Evolutionary conservation across 805 yeast genomes (phyloP).

Genomic region (Candida golubevii): DNA sequence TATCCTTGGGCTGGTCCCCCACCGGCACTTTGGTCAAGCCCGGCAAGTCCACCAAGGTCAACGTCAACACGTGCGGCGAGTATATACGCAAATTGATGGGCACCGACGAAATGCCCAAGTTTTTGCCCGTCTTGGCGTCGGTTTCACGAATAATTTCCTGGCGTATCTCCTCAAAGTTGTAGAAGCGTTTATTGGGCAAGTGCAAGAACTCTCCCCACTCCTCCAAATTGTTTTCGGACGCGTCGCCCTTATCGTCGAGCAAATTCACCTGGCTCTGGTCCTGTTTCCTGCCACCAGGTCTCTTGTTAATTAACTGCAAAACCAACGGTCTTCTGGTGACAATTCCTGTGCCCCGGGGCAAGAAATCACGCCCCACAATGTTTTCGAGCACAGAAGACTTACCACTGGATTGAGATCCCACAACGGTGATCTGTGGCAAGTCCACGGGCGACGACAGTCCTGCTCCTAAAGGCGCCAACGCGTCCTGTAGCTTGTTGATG

Average conservation of each 20-base stretch:
- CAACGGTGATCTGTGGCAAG: slow-evolving; percentile 92
- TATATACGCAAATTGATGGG: slow-evolving; percentile 92
- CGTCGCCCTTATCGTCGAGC: slow-evolving; percentile 41
- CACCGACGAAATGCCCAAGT: slow-evolving; percentile 82
- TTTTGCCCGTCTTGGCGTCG: slow-evolving; percentile 73
- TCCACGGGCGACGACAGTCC: slow-evolving; percentile 88
- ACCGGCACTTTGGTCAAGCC: slow-evolving; percentile 98
- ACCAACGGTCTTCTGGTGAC: slow-evolving; percentile 88
- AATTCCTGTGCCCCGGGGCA: slow-evolving; percentile 90
- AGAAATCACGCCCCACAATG: slow-evolving; percentile 85
- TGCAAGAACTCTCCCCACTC: slow-evolving; percentile 99
- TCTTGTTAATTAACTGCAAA: slow-evolving; percentile 71
- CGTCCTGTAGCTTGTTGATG: slow-evolving; percentile 89
- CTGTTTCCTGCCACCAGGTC: slow-evolving; percentile 32
- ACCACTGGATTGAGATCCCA: slow-evolving; percentile 88
- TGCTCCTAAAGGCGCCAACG: slow-evolving; percentile 93
- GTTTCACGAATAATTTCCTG: slow-evolving; percentile 90
- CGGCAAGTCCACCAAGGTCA: slow-evolving; percentile 93
- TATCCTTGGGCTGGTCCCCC: slow-evolving; percentile 98
- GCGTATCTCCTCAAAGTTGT: slow-evolving; percentile 84
- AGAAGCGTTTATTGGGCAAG: slow-evolving; percentile 81
- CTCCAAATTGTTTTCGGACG: slow-evolving; percentile 64
- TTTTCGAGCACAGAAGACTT: slow-evolving; percentile 87
- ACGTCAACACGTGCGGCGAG: slow-evolving; percentile 90
- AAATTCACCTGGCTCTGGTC: slow-evolving; percentile 40